These are phyloP conservation scores for Geotrichum klebahnii DNA, from an alignment of 1,139 yeast species.

Conservation along the genomic window DNA sequence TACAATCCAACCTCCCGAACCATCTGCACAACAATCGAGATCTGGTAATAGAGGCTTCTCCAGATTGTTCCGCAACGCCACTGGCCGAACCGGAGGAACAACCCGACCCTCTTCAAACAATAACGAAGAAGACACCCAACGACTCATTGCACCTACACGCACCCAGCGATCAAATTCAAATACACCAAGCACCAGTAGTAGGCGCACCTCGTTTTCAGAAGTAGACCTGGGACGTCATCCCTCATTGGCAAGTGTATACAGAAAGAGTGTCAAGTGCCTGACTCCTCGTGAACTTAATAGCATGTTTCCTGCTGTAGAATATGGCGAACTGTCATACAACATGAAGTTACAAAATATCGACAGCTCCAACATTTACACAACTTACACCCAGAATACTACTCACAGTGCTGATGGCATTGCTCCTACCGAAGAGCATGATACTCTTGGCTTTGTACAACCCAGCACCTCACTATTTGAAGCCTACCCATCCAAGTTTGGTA, in stretches of 20 bases:
- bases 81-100: not conserved
- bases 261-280: conserved; percentile 16
- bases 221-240: conserved; percentile 18
- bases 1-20: not conserved
- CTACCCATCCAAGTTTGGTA: conserved; percentile 2
- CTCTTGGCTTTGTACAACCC: not conserved
- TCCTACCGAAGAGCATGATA: conserved; percentile 6
- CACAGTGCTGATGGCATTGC: not conserved
- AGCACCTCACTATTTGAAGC: conserved; percentile 13
- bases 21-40: not conserved
- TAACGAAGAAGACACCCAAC: conserved; percentile 12
- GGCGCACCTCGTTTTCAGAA: conserved; percentile 5
- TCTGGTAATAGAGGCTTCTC: not conserved
- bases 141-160: conserved; percentile 8
- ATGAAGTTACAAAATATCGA: conserved; percentile 18
- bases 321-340: conserved; percentile 19
- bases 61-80: conserved; percentile 1
- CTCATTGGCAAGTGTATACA: conserved; percentile 14
- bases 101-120: not conserved
- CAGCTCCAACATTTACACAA: conserved; percentile 17
- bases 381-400: conserved; percentile 1
- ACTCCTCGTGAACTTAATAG: conserved; percentile 19
- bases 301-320: conserved; percentile 19
- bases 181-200: not conserved
- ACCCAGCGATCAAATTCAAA: conserved; percentile 5